Evolutionary conservation across 805 yeast genomes (phyloP).

Genomic region (Candida ascalaphidarum): DNA sequence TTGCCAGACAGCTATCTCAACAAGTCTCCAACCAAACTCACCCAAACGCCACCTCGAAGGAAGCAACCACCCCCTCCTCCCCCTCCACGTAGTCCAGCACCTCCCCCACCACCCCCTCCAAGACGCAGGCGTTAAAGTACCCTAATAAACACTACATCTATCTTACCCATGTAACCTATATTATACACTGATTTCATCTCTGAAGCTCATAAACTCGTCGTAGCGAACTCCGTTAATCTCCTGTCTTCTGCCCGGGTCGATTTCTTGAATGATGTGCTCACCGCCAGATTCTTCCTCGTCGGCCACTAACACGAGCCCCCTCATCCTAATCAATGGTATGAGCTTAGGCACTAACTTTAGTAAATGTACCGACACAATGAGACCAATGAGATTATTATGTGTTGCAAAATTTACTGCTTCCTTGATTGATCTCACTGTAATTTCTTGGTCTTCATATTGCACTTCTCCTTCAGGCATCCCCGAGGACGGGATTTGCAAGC

Average conservation of each 20-base stretch:
- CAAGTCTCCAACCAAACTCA: too few relatives aligned
- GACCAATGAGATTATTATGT: constrained; percentile 76
- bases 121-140: too few relatives aligned
- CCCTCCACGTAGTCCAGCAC: too few relatives aligned
- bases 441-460: constrained; percentile 24
- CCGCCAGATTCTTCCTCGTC: constrained; percentile 31
- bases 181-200: constrained; percentile 37
- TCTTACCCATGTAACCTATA: too few relatives aligned
- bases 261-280: constrained; percentile 17
- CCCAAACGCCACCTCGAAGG: constrained; percentile 1
- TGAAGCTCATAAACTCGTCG: constrained; percentile 57
- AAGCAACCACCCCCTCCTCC: too few relatives aligned
- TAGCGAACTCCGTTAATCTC: constrained; percentile 63
- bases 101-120: too few relatives aligned
- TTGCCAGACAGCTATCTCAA: too few relatives aligned
- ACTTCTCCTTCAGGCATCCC: constrained; percentile 1
- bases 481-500: constrained; percentile 10
- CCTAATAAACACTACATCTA: too few relatives aligned
- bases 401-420: constrained; percentile 78
- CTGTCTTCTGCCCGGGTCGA: constrained; percentile 28
- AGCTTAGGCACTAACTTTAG: constrained; percentile 68
- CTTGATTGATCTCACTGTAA: constrained; percentile 58
- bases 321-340: constrained; percentile 63
- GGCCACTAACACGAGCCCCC: constrained; percentile 82
- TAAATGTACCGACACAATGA: constrained; percentile 66